phyloP scores from a whole-genome alignment of 2,329 filamentous ascomycete genomes.

The Aureobasidium sp. region DNA sequence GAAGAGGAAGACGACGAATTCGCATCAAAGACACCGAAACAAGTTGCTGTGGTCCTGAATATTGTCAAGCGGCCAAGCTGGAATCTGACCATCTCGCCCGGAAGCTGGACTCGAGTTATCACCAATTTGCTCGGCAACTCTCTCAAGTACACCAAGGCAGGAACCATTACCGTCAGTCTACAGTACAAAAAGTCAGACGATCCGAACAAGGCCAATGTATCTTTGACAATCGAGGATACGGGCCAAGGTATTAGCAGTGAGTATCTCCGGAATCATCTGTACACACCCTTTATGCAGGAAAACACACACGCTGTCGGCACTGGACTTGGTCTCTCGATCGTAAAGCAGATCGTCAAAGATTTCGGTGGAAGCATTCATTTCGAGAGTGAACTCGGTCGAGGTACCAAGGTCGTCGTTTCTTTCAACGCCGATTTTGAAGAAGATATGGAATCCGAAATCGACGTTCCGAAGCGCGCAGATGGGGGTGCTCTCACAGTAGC shows the following conservation, averaged over 20 bases:
- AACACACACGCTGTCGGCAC: slow-evolving; percentile 29
- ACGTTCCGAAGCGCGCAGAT: not conserved
- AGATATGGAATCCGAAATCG: not conserved
- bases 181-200: not conserved
- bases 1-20: slow-evolving; percentile 12
- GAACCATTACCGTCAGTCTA: slow-evolving; percentile 30
- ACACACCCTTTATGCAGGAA: slow-evolving; percentile 31
- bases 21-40: slow-evolving; percentile 5
- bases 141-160: slow-evolving; percentile 39
- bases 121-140: slow-evolving; percentile 45
- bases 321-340: slow-evolving; percentile 31
- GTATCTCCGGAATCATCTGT: slow-evolving; percentile 28
- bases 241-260: slow-evolving; percentile 30
- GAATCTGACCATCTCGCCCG: slow-evolving; percentile 36
- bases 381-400: slow-evolving; percentile 24
- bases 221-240: slow-evolving; percentile 24
- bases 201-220: not conserved
- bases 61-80: slow-evolving; percentile 33
- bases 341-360: slow-evolving; percentile 26
- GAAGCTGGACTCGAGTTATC: slow-evolving; percentile 40
- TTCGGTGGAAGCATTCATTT: slow-evolving; percentile 25
- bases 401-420: slow-evolving; percentile 21
- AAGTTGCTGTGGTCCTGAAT: slow-evolving; percentile 37
- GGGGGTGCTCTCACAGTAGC: not conserved
- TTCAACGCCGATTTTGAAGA: not conserved